Evolutionary conservation across 2,329 filamentous ascomycete species (phyloP).

Genomic region (Calycina marina): DNA sequence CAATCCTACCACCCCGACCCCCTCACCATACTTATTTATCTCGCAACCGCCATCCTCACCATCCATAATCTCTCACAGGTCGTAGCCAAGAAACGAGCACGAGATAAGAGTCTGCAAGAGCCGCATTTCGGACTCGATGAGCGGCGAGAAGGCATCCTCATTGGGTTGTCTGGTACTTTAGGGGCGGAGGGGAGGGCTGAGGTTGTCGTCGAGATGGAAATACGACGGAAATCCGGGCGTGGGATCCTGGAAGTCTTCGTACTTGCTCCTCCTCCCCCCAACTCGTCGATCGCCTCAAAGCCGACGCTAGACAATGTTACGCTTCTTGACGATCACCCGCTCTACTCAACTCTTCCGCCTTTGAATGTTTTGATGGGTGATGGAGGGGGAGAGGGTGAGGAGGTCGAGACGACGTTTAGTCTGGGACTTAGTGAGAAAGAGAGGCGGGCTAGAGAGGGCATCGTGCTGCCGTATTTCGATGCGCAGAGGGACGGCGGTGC

Average conservation of each 20-base stretch:
- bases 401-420: slow-evolving; percentile 65
- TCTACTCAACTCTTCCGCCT: slow-evolving; percentile 39
- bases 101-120: slow-evolving; percentile 57
- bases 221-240: slow-evolving; percentile 46
- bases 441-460: slow-evolving; percentile 67
- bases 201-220: slow-evolving; percentile 71
- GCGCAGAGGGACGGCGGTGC: slow-evolving; percentile 68
- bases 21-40: slow-evolving; percentile 60
- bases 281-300: slow-evolving; percentile 6
- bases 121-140: slow-evolving; percentile 70
- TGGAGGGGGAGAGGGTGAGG: slow-evolving; percentile 25
- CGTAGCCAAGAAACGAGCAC: slow-evolving; percentile 58
- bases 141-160: slow-evolving; percentile 61
- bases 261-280: slow-evolving; percentile 22
- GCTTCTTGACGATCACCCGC: slow-evolving; percentile 64
- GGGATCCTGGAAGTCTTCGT: slow-evolving; percentile 43
- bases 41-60: slow-evolving; percentile 76
- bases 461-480: slow-evolving; percentile 92
- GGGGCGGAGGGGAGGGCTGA: slow-evolving; percentile 27
- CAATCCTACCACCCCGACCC: slow-evolving; percentile 47
- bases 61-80: slow-evolving; percentile 61
- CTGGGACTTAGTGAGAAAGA: slow-evolving; percentile 85
- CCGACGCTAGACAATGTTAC: slow-evolving; percentile 15
- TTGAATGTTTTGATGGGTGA: slow-evolving; percentile 12
- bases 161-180: slow-evolving; percentile 32